Percentiles rank a stretch among this genome's conserved stretches.
Evolutionary conservation across 129 eudicot genomes (phyloP).

Genomic region (Sambucus nigra): DNA sequence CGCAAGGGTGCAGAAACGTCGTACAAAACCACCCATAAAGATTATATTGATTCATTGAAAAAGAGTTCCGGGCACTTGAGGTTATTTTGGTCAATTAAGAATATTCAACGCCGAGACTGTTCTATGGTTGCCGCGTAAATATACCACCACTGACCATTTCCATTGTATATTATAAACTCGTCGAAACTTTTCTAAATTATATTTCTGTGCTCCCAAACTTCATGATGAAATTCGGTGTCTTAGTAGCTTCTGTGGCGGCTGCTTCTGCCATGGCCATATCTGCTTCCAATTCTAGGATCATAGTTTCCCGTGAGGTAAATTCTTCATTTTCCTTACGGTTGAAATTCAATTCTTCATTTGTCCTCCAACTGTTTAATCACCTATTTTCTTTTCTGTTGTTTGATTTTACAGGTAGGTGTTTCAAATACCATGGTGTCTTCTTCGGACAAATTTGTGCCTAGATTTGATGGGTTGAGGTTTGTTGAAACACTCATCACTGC

Average conservation of each 20-base stretch:
- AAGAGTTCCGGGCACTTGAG: too few species aligned
- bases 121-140: slow-evolving; percentile 30
- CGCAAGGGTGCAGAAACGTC: neutral
- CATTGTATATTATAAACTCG: slow-evolving; percentile 16
- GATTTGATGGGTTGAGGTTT: slow-evolving; percentile 89
- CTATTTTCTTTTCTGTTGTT: neutral
- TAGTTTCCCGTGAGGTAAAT: slow-evolving; percentile 17
- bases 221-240: slow-evolving; percentile 34
- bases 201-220: slow-evolving; percentile 6
- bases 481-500: slow-evolving; percentile 85
- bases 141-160: slow-evolving; percentile 14
- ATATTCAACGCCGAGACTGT: too few species aligned
- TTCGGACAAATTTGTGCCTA: slow-evolving; percentile 69
- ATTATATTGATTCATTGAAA: too few species aligned
- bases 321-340: neutral
- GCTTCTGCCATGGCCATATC: slow-evolving; percentile 24
- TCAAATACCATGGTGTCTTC: slow-evolving; percentile 21
- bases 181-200: neutral
- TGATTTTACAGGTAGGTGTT: slow-evolving; percentile 20
- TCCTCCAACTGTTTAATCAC: neutral
- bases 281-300: slow-evolving; percentile 8
- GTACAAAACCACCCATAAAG: neutral
- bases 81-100: too few species aligned
- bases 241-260: slow-evolving; percentile 39
- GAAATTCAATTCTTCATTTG: neutral